Percentiles rank a stretch among this genome's conserved stretches.
Conservation (phyloP, 1,284 basidiomycete genomes). For the Coniferiporia weirii region DNA sequence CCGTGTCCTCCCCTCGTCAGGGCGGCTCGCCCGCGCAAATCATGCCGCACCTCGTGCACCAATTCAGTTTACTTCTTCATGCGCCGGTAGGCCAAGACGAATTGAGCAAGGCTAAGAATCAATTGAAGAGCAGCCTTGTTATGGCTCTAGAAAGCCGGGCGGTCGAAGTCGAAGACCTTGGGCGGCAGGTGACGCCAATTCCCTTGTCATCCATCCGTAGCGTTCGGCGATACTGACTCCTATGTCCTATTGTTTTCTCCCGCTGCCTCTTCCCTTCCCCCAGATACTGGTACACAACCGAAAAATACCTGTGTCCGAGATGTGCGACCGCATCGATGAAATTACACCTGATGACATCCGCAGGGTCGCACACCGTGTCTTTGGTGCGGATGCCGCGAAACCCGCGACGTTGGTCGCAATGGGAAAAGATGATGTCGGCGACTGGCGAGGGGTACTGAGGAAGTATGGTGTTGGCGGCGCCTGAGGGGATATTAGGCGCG, state of each 20-base stretch:
- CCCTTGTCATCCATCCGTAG: not conserved
- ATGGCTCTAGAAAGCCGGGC: conserved; percentile 94
- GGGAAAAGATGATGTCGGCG: conserved; percentile 66
- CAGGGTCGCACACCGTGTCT: conserved; percentile 71
- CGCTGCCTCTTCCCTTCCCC: conserved; percentile 15
- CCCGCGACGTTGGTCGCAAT: conserved; percentile 68
- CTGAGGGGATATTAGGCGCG: not conserved
- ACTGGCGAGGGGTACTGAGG: conserved; percentile 52
- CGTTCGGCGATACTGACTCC: conserved; percentile 2
- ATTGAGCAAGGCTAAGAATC: conserved; percentile 88
- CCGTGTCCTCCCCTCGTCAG: conserved; percentile 50
- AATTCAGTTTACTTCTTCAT: conserved; percentile 72
- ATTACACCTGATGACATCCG: conserved; percentile 70
- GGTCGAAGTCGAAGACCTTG: conserved; percentile 88
- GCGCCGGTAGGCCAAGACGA: conserved; percentile 63
- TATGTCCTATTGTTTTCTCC: conserved; percentile 3
- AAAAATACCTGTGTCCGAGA: conserved; percentile 85
- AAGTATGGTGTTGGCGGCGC: conserved; percentile 60
- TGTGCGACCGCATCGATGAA: conserved; percentile 86
- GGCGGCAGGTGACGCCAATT: conserved; percentile 55
- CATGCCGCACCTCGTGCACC: conserved; percentile 82
- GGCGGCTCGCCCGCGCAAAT: conserved; percentile 68
- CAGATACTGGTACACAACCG: conserved; percentile 90
- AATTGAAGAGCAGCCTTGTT: conserved; percentile 89
- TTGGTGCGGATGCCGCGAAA: conserved; percentile 54